phyloP scores from a whole-genome alignment of 306 rosid species.

The Ormosia semicastrata region DNA sequence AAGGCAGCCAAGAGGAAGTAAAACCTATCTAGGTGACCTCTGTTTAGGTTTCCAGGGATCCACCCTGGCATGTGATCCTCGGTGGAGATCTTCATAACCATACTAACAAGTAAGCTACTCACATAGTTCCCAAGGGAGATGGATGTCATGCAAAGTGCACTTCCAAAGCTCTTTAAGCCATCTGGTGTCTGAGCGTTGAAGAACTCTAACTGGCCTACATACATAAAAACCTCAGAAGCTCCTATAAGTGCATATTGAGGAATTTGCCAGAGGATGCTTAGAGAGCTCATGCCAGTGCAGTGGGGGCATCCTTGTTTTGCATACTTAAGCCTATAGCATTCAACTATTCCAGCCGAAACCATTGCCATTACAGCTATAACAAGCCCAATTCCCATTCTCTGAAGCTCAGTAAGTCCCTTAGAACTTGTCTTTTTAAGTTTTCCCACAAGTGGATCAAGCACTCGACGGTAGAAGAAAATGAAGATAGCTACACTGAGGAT shows the following conservation, averaged over 20 bases:
- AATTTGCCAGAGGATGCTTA: conserved; percentile 72
- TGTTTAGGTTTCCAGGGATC: conserved; percentile 65
- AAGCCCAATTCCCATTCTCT: conserved; percentile 72
- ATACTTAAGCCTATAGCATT: conserved; percentile 50
- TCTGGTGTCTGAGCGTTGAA: conserved; percentile 76
- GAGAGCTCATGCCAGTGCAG: conserved; percentile 43
- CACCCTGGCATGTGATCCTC: conserved; percentile 54
- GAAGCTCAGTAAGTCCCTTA: conserved; percentile 60
- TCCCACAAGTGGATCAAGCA: conserved; percentile 52
- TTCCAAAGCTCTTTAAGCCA: conserved; percentile 81
- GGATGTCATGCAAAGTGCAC: conserved; percentile 80
- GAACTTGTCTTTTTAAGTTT: conserved; percentile 37
- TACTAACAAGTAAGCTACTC: conserved; percentile 53
- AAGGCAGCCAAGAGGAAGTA: conserved; percentile 62
- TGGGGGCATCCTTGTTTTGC: conserved; percentile 31
- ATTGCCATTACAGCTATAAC: conserved; percentile 58
- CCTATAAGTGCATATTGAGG: conserved; percentile 72
- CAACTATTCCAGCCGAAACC: conserved; percentile 66
- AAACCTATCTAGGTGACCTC: conserved; percentile 69
- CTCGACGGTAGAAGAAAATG: conserved; percentile 54
- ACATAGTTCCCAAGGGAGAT: conserved; percentile 71
- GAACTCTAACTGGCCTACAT: conserved; percentile 74
- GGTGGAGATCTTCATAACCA: conserved; percentile 60
- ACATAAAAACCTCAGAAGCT: conserved; percentile 76
- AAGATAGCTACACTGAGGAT: conserved; percentile 53